Evolutionary conservation across 208 protist genomes (phyloP).

Genomic region (Crithidia brevicula): DNA sequence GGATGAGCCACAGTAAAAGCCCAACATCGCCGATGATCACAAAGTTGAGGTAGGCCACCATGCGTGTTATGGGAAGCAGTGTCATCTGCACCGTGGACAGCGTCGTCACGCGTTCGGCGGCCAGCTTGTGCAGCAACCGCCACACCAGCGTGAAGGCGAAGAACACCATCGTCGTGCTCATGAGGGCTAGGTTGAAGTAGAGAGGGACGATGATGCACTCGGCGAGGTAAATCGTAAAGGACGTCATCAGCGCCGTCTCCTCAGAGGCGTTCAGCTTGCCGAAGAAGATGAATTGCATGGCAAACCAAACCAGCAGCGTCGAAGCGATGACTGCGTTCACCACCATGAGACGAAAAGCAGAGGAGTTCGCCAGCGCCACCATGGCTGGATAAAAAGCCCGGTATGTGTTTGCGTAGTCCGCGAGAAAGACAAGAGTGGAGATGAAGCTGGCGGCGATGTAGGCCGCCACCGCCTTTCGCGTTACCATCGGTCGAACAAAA

Average conservation of each 20-base stretch:
- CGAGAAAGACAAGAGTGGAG: slow-evolving; percentile 36
- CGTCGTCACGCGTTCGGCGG: slow-evolving; percentile 58
- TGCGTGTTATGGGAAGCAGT: slow-evolving; percentile 20
- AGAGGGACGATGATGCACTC: slow-evolving; percentile 65
- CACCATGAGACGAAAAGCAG: slow-evolving; percentile 55
- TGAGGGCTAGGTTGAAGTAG: slow-evolving; percentile 41
- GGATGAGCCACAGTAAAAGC: slow-evolving; percentile 23
- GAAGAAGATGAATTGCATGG: slow-evolving; percentile 64
- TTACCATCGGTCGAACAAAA: slow-evolving; percentile 5
- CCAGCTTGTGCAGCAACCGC: slow-evolving; percentile 66
- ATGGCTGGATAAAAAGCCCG: slow-evolving; percentile 66
- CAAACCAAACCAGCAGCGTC: slow-evolving; percentile 41
- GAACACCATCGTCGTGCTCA: slow-evolving; percentile 37
- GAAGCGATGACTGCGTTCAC: slow-evolving; percentile 50
- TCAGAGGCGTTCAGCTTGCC: slow-evolving; percentile 59
- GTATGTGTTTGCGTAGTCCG: slow-evolving; percentile 68
- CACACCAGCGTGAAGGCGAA: slow-evolving; percentile 45
- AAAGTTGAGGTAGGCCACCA: slow-evolving; percentile 36
- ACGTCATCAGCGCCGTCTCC: slow-evolving; percentile 30
- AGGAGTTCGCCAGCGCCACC: slow-evolving; percentile 70
- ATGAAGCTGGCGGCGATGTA: slow-evolving; percentile 67
- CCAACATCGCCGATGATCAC: slow-evolving; percentile 25
- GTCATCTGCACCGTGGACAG: slow-evolving; percentile 30
- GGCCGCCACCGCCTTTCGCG: slow-evolving; percentile 21
- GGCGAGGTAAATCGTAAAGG: slow-evolving; percentile 50